Evolutionary conservation across 2,329 filamentous ascomycete species (phyloP).

Genomic region (Claviceps fusiformis): DNA sequence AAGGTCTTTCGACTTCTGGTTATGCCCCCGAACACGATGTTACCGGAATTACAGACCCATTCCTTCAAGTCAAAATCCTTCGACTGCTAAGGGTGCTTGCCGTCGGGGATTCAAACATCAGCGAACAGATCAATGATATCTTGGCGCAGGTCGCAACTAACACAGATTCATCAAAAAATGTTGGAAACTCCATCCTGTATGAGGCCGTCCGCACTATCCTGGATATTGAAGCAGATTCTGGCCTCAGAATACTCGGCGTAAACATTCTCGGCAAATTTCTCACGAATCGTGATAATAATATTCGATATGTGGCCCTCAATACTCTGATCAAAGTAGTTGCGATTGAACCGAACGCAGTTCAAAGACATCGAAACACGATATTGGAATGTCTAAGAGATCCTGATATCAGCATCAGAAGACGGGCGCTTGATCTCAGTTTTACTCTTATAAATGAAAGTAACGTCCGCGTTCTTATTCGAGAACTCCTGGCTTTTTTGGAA

Average conservation of each 20-base stretch:
- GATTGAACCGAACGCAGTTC: slow-evolving; percentile 93
- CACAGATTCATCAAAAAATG: slow-evolving; percentile 95
- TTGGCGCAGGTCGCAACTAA: slow-evolving; percentile 95
- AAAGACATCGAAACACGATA: slow-evolving; percentile 93
- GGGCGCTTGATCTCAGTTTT: slow-evolving; percentile 94
- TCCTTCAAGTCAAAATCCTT: slow-evolving; percentile 92
- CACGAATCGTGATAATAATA: slow-evolving; percentile 98
- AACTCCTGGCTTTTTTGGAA: slow-evolving; percentile 88
- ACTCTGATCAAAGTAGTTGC: slow-evolving; percentile 97
- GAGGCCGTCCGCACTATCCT: slow-evolving; percentile 94
- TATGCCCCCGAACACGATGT: slow-evolving; percentile 98
- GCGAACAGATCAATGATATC: slow-evolving; percentile 97
- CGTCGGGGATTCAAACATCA: slow-evolving; percentile 72
- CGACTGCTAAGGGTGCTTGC: slow-evolving; percentile 74
- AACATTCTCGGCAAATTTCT: slow-evolving; percentile 98
- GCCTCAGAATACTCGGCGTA: slow-evolving; percentile 83
- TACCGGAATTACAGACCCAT: slow-evolving; percentile 93
- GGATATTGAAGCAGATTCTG: slow-evolving; percentile 95
- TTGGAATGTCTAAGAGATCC: slow-evolving; percentile 91
- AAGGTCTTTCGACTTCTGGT: slow-evolving; percentile 83
- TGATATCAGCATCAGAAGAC: slow-evolving; percentile 90
- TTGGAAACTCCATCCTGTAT: slow-evolving; percentile 95
- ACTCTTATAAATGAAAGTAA: slow-evolving; percentile 96
- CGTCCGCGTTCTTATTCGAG: slow-evolving; percentile 82
- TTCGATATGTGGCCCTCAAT: slow-evolving; percentile 93